Percentiles rank a stretch among this genome's conserved stretches.
Conservation (phyloP, 1,284 basidiomycete species). For the Coniferiporia sulphurascens region DNA sequence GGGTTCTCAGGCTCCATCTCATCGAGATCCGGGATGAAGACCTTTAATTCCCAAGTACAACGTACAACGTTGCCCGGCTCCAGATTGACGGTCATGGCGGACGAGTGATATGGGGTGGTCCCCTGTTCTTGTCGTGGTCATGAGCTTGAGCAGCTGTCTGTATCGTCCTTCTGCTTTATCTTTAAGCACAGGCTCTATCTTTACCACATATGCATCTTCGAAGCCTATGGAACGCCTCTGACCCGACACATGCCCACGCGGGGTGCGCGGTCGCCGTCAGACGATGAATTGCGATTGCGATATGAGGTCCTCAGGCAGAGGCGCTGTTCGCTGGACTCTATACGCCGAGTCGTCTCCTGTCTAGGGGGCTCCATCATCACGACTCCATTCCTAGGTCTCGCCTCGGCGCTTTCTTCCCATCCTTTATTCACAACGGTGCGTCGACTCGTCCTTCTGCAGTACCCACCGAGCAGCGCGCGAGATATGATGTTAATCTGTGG, state of each 20-base stretch:
- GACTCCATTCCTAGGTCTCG: too few relatives aligned
- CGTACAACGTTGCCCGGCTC: too few relatives aligned
- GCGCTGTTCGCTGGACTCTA: background rate
- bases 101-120: too few relatives aligned
- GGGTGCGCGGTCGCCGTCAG: background rate
- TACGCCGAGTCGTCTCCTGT: too few relatives aligned
- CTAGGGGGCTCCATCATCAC: too few relatives aligned
- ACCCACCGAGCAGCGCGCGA: background rate
- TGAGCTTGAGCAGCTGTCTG: background rate
- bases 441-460: too few relatives aligned
- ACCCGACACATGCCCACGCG: background rate
- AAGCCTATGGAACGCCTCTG: background rate
- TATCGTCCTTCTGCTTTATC: background rate
- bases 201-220: background rate
- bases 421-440: too few relatives aligned
- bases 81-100: too few relatives aligned
- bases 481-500: slow-evolving; percentile 12
- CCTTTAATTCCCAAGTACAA: background rate
- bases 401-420: too few relatives aligned
- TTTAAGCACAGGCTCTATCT: background rate
- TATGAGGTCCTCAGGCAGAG: background rate
- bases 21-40: too few relatives aligned
- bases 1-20: background rate
- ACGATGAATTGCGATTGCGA: background rate
- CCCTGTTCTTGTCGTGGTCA: background rate